phyloP scores from a whole-genome alignment of 1,284 basidiomycete genomes.

The Austroboletus rostrupii region DNA sequence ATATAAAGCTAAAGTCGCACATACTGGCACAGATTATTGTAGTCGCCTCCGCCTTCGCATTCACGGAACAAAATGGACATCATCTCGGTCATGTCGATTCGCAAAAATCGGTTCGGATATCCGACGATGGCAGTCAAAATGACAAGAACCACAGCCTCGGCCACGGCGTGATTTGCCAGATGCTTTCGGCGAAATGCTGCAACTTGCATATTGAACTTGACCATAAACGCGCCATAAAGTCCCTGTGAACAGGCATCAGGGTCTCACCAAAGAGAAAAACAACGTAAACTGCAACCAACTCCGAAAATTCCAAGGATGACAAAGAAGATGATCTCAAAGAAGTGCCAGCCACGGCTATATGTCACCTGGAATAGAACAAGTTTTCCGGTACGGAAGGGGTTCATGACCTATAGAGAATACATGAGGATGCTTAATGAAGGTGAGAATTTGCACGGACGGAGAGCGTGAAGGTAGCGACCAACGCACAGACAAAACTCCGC shows the following conservation, averaged over 20 bases:
- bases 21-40: conserved; percentile 92
- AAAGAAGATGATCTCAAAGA: conserved; percentile 98
- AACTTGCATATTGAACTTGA: conserved; percentile 96
- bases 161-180: conserved; percentile 78
- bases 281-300: conserved; percentile 42
- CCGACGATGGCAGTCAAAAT: conserved; percentile 87
- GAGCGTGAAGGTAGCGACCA: conserved; percentile 94
- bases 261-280: neutral
- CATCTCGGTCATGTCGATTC: conserved; percentile 98
- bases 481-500: conserved; percentile 94
- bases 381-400: conserved; percentile 97
- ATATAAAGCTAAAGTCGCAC: conserved; percentile 30
- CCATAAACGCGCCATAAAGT: conserved; percentile 93
- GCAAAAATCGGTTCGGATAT: conserved; percentile 92
- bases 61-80: conserved; percentile 96
- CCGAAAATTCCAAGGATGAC: conserved; percentile 94
- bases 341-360: conserved; percentile 98
- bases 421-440: conserved; percentile 15
- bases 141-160: conserved; percentile 87
- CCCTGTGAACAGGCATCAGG: conserved; percentile 52
- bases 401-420: conserved; percentile 71
- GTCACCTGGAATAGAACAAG: conserved; percentile 97
- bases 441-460: conserved; percentile 57
- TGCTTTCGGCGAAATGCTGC: conserved; percentile 91
- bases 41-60: conserved; percentile 92